Percentiles rank a stretch among this genome's conserved stretches.
Evolutionary conservation across 441 rosid genomes (phyloP).

Genomic region (Populus trichocarpa): DNA sequence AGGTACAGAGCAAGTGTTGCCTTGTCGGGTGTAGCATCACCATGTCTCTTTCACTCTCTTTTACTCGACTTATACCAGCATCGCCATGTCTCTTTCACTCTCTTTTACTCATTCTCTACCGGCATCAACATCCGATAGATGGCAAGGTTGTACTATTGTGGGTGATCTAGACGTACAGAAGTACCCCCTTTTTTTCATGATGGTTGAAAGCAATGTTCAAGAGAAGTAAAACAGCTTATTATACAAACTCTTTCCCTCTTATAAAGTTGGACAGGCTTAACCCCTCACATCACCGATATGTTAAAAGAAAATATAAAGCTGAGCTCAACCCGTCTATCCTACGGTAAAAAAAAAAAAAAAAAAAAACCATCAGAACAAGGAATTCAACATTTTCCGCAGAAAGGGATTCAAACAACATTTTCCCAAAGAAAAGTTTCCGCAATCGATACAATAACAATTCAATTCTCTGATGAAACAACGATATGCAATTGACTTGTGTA

Average conservation of each 20-base stretch:
- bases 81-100: no score
- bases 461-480: background rate
- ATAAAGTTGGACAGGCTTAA: background rate
- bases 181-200: background rate
- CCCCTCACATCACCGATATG: background rate
- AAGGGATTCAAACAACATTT: constrained; percentile 1
- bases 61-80: background rate
- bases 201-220: background rate
- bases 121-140: background rate
- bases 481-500: background rate
- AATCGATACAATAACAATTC: constrained; percentile 8
- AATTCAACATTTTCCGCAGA: background rate
- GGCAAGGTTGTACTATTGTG: background rate
- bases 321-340: background rate
- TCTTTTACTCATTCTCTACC: no score
- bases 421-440: background rate
- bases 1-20: background rate
- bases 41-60: background rate
- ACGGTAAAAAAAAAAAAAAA: background rate
- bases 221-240: background rate
- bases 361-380: background rate
- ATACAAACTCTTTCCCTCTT: background rate
- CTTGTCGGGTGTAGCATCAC: background rate
- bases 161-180: background rate
- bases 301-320: background rate